phyloP scores from a whole-genome alignment of 2,329 filamentous ascomycete genomes.

The Arthrocladium fulminans region DNA sequence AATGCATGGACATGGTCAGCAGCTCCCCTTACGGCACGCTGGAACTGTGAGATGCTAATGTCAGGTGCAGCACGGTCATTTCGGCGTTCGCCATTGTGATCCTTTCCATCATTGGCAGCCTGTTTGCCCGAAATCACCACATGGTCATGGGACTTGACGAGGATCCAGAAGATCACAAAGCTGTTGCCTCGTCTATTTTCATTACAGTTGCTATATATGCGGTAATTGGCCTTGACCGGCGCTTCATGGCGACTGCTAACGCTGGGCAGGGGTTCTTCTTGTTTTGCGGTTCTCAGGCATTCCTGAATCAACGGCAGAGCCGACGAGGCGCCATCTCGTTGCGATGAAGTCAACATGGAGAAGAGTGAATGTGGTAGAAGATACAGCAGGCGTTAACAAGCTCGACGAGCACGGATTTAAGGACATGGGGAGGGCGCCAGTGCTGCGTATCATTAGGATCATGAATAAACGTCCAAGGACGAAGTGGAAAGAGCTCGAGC shows the following conservation, averaged over 20 bases:
- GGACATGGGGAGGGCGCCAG: background rate
- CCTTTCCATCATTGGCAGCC: constrained; percentile 55
- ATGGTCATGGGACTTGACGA: constrained; percentile 69
- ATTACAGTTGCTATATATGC: constrained; percentile 79
- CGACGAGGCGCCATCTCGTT: constrained; percentile 76
- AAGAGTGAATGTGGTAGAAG: background rate
- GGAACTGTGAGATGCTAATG: background rate
- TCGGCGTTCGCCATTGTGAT: constrained; percentile 58
- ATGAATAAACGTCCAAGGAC: too few species aligned
- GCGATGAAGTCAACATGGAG: constrained; percentile 12
- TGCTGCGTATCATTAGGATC: too few species aligned
- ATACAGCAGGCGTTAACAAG: background rate
- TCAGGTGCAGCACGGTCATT: constrained; percentile 56
- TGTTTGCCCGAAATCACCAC: constrained; percentile 76
- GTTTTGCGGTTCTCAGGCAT: constrained; percentile 84
- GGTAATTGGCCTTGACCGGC: constrained; percentile 47
- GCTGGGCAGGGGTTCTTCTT: constrained; percentile 66
- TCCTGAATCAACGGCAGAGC: constrained; percentile 74
- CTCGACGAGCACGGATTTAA: background rate
- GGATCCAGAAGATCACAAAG: constrained; percentile 56
- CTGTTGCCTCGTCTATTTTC: constrained; percentile 77
- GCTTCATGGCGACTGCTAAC: constrained; percentile 14
- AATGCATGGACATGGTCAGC: constrained; percentile 92
- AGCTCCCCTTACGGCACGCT: background rate
- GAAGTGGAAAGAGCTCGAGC: too few species aligned